Base-by-base conservation (phyloP, 345 rosid species). In the Euphorbia pulcherrima region DNA sequence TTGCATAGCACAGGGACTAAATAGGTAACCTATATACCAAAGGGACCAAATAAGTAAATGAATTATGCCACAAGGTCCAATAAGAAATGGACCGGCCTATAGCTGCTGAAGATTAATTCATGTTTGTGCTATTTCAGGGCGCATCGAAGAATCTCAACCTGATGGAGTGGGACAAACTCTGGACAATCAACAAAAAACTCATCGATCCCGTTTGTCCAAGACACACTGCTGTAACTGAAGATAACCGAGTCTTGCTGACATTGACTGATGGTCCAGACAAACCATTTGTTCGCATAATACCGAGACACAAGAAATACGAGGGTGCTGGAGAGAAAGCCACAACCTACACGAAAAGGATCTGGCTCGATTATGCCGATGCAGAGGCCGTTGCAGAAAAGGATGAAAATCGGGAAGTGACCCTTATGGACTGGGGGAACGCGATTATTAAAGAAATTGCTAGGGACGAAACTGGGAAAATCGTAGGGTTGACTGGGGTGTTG, bases 111-210 rank as follows among this genome's bases (percentile, higher is more conserved):
- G 16, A 17, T 54, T 60, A 53, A 58, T 30, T 64, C 56, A 8
- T 62, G 18, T 68, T 29, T 61, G 33, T 72, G 5, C 30, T 5
- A 67, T 77, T 80, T 39, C 81, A 90, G 95, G 97, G 97, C 0
- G 99, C 97, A 37, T 94, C 93, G 0, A 94, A 92, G 75, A 94
- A 92, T 78, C 88, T 92, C 41, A 92, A 91, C 72, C 89, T 95
- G 27, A 92, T 95, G 97, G 99, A 90, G 67, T 86, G 99, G 99
- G 99, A 95, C 80, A 92, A 95, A 69, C 87, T 95, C 50, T 95
- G 99, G 99, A 81, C 90, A 27, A 92, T 94, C 30, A 94, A 94
- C 59, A 90, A 95, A 88, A 89, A 83, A 79, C 92, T 91, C 30
- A 59, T 94, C 11, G 99, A 94, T 81, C 99, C 93, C 18, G 92